A percentile compares a stretch with the other conserved stretches of the same genome.
phyloP scores from a whole-genome alignment of 768 basidiomycete genomes.

The Boletus bicolor region DNA sequence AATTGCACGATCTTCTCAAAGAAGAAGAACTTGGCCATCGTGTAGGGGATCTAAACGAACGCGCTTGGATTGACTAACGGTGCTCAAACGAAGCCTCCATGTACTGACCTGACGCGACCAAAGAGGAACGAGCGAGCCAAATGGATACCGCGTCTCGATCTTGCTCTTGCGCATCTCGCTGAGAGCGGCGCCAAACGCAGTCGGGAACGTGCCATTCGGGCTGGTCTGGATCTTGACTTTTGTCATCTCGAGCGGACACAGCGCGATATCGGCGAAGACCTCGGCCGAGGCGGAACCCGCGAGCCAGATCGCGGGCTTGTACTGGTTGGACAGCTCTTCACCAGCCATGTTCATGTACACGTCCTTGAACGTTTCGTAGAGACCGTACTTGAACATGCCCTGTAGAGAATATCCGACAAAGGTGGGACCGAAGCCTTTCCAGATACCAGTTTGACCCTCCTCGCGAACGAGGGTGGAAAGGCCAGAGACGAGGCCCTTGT shows the following conservation, averaged over 20 bases:
- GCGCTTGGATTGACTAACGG: background rate
- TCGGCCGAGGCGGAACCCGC: conserved; percentile 93
- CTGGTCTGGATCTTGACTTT: conserved; percentile 90
- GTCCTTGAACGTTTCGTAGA: conserved; percentile 97
- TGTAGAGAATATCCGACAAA: conserved; percentile 92
- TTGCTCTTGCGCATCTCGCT: conserved; percentile 64
- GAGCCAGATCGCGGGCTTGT: conserved; percentile 91
- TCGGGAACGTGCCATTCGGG: conserved; percentile 72
- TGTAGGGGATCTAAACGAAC: conserved; percentile 82
- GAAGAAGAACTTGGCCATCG: conserved; percentile 99
- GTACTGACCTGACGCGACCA: conserved; percentile 81
- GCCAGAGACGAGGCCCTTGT: conserved; percentile 59
- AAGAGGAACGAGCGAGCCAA: conserved; percentile 80
- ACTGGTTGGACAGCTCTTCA: conserved; percentile 72
- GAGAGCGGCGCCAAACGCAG: conserved; percentile 66
- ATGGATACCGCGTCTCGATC: conserved; percentile 76
- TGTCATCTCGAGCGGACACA: conserved; percentile 93
- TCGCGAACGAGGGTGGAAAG: conserved; percentile 68
- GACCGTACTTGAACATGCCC: conserved; percentile 98
- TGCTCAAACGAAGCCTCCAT: too few species aligned
- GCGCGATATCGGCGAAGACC: conserved; percentile 93
- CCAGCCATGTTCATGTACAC: conserved; percentile 85
- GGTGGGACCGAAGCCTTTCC: conserved; percentile 95
- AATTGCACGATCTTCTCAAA: conserved; percentile 84
- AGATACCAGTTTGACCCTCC: conserved; percentile 82